Evolutionary conservation across 768 basidiomycete species (phyloP).

Genomic region (Trametes cinnabarina): DNA sequence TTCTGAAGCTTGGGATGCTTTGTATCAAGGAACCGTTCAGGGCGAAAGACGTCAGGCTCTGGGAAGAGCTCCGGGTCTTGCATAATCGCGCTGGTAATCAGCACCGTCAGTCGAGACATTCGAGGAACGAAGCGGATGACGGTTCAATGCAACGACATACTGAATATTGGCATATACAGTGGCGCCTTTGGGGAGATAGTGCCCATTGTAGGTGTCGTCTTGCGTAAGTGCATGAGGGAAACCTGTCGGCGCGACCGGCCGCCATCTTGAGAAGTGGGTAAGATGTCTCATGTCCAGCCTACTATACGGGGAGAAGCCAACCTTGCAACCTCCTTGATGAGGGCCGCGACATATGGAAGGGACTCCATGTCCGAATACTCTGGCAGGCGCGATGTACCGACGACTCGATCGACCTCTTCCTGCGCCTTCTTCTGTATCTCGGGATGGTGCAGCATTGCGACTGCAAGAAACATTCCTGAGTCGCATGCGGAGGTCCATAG

Average conservation of each 20-base stretch:
- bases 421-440: conserved; percentile 27
- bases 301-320: conserved; percentile 2
- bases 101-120: neutral
- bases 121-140: too few relatives aligned
- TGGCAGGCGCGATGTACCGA: conserved; percentile 29
- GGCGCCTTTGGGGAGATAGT: conserved; percentile 30
- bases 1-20: conserved; percentile 14
- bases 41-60: conserved; percentile 23
- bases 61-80: conserved; percentile 22
- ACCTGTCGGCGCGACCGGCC: neutral
- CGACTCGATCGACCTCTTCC: conserved; percentile 29
- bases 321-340: conserved; percentile 27
- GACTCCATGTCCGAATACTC: conserved; percentile 19
- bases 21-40: conserved; percentile 23
- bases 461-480: neutral
- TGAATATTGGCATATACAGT: conserved; percentile 15
- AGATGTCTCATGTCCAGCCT: neutral
- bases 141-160: neutral
- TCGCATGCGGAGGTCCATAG: too few relatives aligned
- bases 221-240: conserved; percentile 22
- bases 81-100: conserved; percentile 12
- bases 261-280: neutral
- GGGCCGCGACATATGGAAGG: conserved; percentile 26
- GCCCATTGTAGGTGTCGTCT: conserved; percentile 26
- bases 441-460: conserved; percentile 32